These are phyloP conservation scores for Fusarium guadeloupense DNA, from an alignment of 2,329 filamentous ascomycete genomes.

Conservation along the genomic window DNA sequence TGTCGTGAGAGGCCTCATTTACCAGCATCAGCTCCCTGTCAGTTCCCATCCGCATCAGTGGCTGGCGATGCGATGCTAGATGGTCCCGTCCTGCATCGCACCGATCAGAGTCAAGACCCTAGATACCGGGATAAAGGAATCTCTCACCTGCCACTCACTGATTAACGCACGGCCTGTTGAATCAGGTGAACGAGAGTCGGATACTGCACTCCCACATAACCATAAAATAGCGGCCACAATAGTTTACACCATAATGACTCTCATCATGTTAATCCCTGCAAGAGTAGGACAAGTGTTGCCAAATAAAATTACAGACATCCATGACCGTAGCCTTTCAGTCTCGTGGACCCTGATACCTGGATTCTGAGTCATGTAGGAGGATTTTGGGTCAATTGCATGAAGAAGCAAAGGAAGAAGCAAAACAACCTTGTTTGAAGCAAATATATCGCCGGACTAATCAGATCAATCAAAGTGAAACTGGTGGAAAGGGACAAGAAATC, in stretches of 20 bases:
- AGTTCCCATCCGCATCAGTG: background rate
- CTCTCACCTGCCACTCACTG: background rate
- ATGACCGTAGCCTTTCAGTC: background rate
- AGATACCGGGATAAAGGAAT: background rate
- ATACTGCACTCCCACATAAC: background rate
- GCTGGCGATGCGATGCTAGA: conserved; percentile 13
- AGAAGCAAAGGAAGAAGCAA: too few species aligned
- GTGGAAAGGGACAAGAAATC: background rate
- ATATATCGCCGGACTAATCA: background rate
- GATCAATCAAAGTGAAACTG: too few species aligned
- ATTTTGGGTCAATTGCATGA: conserved; percentile 9
- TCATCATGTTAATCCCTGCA: background rate
- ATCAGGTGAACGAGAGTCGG: background rate
- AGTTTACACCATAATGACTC: background rate
- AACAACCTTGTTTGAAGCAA: conserved; percentile 9
- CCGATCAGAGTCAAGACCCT: conserved; percentile 3
- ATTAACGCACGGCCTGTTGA: background rate
- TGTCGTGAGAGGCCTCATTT: conserved; percentile 8
- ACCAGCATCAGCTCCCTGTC: background rate
- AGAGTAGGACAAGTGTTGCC: background rate
- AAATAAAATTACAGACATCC: background rate
- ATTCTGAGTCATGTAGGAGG: conserved; percentile 13
- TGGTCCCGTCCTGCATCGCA: conserved; percentile 6
- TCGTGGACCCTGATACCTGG: background rate
- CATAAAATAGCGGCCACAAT: background rate